These are phyloP conservation scores for Auricularia auricula-judae DNA, from an alignment of 768 basidiomycete species.

Conservation along the genomic window DNA sequence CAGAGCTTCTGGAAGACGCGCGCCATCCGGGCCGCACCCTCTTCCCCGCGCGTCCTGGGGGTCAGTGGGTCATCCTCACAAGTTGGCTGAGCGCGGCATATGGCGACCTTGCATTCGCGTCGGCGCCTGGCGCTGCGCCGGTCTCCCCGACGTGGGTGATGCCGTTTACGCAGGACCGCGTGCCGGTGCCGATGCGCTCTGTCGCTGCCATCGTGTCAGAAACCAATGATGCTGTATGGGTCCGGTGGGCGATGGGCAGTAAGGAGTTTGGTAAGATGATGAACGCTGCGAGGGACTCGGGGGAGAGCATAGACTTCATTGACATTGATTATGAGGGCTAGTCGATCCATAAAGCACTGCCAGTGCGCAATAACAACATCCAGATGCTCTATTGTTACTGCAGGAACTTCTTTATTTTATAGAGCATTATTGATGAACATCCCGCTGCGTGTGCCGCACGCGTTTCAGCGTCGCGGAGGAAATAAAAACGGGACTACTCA, in stretches of 20 bases:
- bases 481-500: too few species aligned
- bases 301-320: too few species aligned
- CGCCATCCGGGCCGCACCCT: background rate
- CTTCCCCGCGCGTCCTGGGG: background rate
- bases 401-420: too few species aligned
- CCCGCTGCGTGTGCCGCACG: too few species aligned
- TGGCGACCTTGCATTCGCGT: background rate
- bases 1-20: background rate
- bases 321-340: too few species aligned
- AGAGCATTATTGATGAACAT: too few species aligned
- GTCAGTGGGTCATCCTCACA: background rate
- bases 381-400: too few species aligned
- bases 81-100: background rate
- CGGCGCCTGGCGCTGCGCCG: background rate
- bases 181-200: background rate
- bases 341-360: too few species aligned
- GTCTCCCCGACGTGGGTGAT: background rate
- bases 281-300: too few species aligned
- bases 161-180: background rate
- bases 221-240: background rate
- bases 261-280: background rate
- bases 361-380: too few species aligned
- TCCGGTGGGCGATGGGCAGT: background rate
- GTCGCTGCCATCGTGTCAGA: background rate
- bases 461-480: too few species aligned